Evolutionary conservation across 441 rosid genomes (phyloP).

Genomic region (Erodium moschatum): DNA sequence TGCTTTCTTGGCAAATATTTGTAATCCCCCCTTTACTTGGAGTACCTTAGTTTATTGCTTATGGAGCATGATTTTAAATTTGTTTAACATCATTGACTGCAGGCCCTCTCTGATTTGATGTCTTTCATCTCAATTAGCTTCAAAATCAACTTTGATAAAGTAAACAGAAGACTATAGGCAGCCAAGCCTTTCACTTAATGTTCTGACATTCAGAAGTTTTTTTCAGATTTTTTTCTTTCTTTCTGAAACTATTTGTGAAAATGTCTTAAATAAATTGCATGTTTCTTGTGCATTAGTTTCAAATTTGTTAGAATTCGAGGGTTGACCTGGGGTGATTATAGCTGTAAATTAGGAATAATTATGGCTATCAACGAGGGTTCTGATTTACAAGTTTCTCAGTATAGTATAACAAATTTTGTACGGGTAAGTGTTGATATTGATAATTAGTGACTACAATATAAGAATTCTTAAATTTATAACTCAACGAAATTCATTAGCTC

Average conservation of each 20-base stretch:
- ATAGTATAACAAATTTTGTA: not conserved
- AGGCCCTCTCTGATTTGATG: not conserved
- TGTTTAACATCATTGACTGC: conserved; percentile 5
- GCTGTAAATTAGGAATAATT: not conserved
- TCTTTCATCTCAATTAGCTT: not conserved
- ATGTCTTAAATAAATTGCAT: not conserved
- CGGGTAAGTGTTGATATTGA: not conserved
- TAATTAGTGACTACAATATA: not conserved
- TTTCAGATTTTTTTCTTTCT: not conserved
- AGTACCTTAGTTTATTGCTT: not conserved
- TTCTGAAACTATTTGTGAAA: not conserved
- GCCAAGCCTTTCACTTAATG: not conserved
- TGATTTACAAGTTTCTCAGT: not conserved
- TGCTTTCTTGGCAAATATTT: conserved; percentile 5
- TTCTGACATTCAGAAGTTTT: not conserved
- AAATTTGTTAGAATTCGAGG: not conserved
- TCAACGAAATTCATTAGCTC: not conserved
- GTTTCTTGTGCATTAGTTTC: not conserved
- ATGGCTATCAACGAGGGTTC: not conserved
- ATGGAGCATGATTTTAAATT: not conserved
- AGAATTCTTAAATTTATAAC: not conserved
- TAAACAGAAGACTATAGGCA: not conserved
- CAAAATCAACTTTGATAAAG: not conserved
- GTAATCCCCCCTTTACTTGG: not conserved
- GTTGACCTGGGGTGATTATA: not conserved